Base-by-base conservation (phyloP, 108 stramenopile genomes). In the Stephanodiscus minutulus region DNA sequence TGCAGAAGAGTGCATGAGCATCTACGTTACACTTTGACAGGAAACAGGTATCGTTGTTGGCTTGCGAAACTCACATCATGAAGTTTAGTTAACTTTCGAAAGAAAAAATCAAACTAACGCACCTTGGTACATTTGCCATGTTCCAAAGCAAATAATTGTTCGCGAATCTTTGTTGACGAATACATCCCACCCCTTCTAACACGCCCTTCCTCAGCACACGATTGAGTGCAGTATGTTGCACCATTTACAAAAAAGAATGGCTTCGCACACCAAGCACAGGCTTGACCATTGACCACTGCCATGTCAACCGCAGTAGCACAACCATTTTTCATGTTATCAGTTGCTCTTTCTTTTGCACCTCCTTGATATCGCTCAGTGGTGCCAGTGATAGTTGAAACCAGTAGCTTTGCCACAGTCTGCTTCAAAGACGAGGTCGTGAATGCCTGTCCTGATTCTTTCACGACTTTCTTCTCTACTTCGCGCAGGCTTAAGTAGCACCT, bases 321-420 rank as follows among this genome's bases (percentile, higher is more conserved):
- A 31, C 83, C 83, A 31, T 76, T 71, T 18, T 76, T 72, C 39
- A 58, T 29, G 31, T 83, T 75, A 31, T 82, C 73, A 21, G 61
- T 61, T 0, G 88, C 88, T 55, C 77, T 73, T 66, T 90, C 88
- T 54, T 87, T 90, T 29, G 85, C 86, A 12, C 88, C 88, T 22
- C 88, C 88, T 11, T 11, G 33, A 70, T 86, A 90, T 21, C 88
- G 66, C 25, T 86, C 83, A 13, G 78, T 82, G 18, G 79, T 75
- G 35, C 47, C 58, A 55, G 49, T 66, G 18, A 62, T 64, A 20
- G 67, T 72, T 22, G 61, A 56, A 1, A 65, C 24, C 22, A 84
- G 33, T 12, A 82, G 44, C 27, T 49, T 83, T 41, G 80, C 74
- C 15, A 69, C 72, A 31, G 59, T 65, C 46, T 74, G 66, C 46